phyloP scores from a whole-genome alignment of 106 monocot genomes.

The Dendrobium catenatum region DNA sequence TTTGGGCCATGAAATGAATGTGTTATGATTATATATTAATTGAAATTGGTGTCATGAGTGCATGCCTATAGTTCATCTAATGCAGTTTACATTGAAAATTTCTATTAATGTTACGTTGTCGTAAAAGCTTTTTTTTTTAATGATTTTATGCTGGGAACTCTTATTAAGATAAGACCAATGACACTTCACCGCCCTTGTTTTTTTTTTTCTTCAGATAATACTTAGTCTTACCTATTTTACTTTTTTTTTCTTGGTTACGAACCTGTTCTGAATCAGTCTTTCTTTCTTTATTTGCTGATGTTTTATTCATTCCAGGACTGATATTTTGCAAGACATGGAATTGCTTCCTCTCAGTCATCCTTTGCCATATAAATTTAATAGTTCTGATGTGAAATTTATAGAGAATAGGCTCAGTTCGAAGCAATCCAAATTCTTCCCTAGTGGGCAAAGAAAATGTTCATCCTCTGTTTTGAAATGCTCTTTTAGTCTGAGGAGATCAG shows the following conservation, averaged over 20 bases:
- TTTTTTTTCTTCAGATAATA: neutral
- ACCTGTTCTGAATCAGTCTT: neutral
- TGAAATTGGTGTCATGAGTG: too few species aligned
- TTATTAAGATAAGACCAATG: too few species aligned
- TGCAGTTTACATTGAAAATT: too few species aligned
- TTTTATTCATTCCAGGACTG: constrained; percentile 3
- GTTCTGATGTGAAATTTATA: constrained; percentile 12
- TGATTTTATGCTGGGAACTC: too few species aligned
- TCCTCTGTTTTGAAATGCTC: constrained; percentile 9
- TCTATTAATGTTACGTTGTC: too few species aligned
- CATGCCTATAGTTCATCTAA: too few species aligned
- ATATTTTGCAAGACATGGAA: constrained; percentile 35
- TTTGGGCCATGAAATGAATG: too few species aligned
- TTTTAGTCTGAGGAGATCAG: neutral
- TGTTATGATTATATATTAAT: too few species aligned
- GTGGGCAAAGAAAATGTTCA: constrained; percentile 12
- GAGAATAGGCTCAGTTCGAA: constrained; percentile 11
- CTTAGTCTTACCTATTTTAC: neutral
- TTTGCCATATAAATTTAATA: constrained; percentile 16
- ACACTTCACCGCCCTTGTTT: neutral
- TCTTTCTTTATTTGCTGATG: neutral
- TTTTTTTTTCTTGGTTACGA: neutral
- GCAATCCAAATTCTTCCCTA: constrained; percentile 5
- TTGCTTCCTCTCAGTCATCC: constrained; percentile 27
- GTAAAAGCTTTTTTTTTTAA: too few species aligned